These are phyloP conservation scores for Sarocladium brachiariae DNA, from an alignment of 2,329 filamentous ascomycete species.

Conservation along the genomic window DNA sequence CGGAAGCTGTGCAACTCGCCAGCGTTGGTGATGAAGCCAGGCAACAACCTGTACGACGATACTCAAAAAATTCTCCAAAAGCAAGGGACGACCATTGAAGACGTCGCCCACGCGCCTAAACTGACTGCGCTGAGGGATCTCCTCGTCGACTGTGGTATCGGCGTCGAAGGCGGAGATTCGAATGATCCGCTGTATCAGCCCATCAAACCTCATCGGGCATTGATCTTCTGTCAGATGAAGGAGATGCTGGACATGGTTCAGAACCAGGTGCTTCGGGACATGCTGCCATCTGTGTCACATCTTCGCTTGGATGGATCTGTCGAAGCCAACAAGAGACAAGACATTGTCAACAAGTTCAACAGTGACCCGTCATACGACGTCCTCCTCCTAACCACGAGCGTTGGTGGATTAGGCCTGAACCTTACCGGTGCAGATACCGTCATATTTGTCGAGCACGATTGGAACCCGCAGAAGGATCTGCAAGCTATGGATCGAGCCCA, in stretches of 20 bases:
- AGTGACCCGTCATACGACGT: constrained; percentile 95
- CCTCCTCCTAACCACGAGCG: constrained; percentile 85
- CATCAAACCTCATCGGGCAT: constrained; percentile 89
- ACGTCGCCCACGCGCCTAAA: constrained; percentile 86
- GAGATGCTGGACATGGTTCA: constrained; percentile 99
- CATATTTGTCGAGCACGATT: constrained; percentile 99
- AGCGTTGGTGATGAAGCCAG: constrained; percentile 90
- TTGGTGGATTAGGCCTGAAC: constrained; percentile 90
- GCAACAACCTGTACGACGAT: constrained; percentile 81
- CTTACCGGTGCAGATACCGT: constrained; percentile 96
- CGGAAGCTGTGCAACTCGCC: constrained; percentile 98
- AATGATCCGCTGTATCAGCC: constrained; percentile 63
- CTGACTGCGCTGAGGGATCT: constrained; percentile 83
- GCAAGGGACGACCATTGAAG: constrained; percentile 75
- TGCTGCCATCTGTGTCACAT: constrained; percentile 89
- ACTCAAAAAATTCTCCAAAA: constrained; percentile 74
- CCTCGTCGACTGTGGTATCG: constrained; percentile 97
- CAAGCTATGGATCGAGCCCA: constrained; percentile 99
- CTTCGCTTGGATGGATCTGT: constrained; percentile 91
- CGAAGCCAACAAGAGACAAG: constrained; percentile 87
- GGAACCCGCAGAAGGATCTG: constrained; percentile 98
- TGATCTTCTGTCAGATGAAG: constrained; percentile 99
- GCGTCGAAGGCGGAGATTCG: constrained; percentile 58
- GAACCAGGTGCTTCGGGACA: constrained; percentile 79
- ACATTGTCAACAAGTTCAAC: constrained; percentile 99